phyloP scores from a whole-genome alignment of 75 land plant genomes.

The Azolla pinnata region DNA sequence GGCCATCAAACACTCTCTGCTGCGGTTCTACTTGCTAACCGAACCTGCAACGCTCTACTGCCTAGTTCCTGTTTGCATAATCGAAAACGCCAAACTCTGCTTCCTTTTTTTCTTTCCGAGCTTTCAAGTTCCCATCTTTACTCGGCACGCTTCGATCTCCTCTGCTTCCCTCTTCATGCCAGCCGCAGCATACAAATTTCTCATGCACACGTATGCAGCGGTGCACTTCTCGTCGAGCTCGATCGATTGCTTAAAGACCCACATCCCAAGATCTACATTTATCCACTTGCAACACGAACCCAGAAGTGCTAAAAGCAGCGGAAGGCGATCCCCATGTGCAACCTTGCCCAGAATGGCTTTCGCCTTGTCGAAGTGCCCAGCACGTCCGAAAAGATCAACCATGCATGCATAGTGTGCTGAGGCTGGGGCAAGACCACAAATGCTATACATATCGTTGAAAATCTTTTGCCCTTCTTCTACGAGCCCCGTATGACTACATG shows the following conservation, averaged over 20 bases:
- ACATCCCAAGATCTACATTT: slow-evolving; percentile 1
- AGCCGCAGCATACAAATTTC: slow-evolving; percentile 2
- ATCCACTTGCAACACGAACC: background rate
- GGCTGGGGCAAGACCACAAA: background rate
- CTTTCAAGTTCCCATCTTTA: no score
- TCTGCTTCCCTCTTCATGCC: slow-evolving; percentile 6
- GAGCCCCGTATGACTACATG: slow-evolving; percentile 1
- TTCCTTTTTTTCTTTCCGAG: no score
- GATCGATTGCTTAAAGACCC: background rate
- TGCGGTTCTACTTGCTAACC: no score
- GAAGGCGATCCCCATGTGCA: background rate
- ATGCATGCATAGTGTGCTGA: background rate
- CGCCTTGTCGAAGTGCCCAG: slow-evolving; percentile 1
- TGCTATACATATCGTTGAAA: background rate
- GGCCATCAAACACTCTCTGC: no score
- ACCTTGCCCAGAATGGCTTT: background rate
- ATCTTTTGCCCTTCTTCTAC: no score
- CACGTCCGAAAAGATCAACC: slow-evolving; percentile 1
- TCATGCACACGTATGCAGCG: slow-evolving; percentile 7
- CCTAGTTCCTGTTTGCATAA: no score
- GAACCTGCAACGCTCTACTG: no score
- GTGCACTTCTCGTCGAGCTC: background rate
- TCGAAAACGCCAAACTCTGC: no score
- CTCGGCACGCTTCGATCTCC: no score
- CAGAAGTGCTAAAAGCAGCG: background rate